Percentiles rank a stretch among this genome's conserved stretches.
phyloP scores from a whole-genome alignment of 2,329 filamentous ascomycete genomes.

The Cyclaneusma minus region DNA sequence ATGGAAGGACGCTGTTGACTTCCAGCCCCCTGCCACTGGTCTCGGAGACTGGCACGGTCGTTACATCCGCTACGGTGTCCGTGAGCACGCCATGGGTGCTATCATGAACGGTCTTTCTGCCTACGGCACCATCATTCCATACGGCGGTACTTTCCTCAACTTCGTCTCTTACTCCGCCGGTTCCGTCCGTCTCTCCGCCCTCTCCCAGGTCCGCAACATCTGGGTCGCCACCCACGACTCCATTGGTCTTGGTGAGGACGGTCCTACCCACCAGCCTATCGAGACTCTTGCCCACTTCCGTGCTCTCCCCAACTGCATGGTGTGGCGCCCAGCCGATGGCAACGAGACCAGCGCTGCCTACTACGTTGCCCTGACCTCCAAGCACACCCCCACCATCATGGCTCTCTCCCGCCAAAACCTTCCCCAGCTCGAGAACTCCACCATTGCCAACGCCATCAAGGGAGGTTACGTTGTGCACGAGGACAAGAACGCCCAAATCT shows the following conservation, averaged over 20 bases:
- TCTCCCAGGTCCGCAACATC: constrained; percentile 82
- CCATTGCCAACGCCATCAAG: constrained; percentile 79
- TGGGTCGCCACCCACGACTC: constrained; percentile 98
- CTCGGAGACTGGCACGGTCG: constrained; percentile 85
- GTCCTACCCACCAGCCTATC: constrained; percentile 96
- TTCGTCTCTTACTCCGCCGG: constrained; percentile 97
- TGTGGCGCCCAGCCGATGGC: constrained; percentile 95
- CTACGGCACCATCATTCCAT: constrained; percentile 90
- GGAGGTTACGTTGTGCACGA: constrained; percentile 89
- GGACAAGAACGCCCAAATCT: constrained; percentile 68
- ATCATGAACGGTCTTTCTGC: constrained; percentile 92
- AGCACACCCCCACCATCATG: constrained; percentile 81
- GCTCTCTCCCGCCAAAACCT: constrained; percentile 96
- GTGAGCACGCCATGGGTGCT: constrained; percentile 83
- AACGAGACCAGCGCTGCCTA: constrained; percentile 98
- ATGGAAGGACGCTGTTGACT: constrained; percentile 94
- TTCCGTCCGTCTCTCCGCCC: constrained; percentile 81
- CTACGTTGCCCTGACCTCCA: constrained; percentile 84
- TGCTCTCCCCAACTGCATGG: constrained; percentile 96
- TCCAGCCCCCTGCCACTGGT: constrained; percentile 76
- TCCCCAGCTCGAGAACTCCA: constrained; percentile 89
- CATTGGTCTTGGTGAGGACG: constrained; percentile 97
- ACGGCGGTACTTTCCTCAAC: constrained; percentile 95
- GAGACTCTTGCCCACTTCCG: constrained; percentile 98
- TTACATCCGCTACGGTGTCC: constrained; percentile 85